phyloP scores from a whole-genome alignment of 768 basidiomycete species.

The Crepidotus variabilis region DNA sequence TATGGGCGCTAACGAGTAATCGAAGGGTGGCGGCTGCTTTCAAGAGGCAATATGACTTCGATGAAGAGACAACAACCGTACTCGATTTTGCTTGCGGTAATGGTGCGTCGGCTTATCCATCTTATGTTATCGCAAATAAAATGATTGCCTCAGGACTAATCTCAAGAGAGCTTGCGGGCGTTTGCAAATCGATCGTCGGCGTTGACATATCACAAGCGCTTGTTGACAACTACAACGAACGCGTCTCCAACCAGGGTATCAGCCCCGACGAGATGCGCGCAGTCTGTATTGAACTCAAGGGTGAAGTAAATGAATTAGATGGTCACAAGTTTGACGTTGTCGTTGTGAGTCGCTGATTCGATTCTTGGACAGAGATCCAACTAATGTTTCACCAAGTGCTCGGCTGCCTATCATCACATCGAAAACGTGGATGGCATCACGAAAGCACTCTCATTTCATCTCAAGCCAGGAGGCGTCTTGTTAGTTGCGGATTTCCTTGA shows the following conservation, averaged over 20 bases:
- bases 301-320: slow-evolving; percentile 42
- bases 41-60: slow-evolving; percentile 41
- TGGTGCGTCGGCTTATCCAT: too few relatives aligned
- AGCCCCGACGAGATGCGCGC: slow-evolving; percentile 64
- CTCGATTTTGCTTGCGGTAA: slow-evolving; percentile 79
- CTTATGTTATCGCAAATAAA: too few relatives aligned
- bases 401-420: slow-evolving; percentile 66
- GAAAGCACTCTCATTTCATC: slow-evolving; percentile 43
- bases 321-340: slow-evolving; percentile 64
- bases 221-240: slow-evolving; percentile 63
- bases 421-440: slow-evolving; percentile 48
- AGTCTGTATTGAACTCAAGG: slow-evolving; percentile 47
- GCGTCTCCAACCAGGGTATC: slow-evolving; percentile 58
- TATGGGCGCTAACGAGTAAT: slow-evolving; percentile 1
- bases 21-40: slow-evolving; percentile 33
- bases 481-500: slow-evolving; percentile 49
- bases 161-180: slow-evolving; percentile 55
- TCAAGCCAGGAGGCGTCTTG: slow-evolving; percentile 60
- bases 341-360: slow-evolving; percentile 56
- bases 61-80: slow-evolving; percentile 50
- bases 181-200: slow-evolving; percentile 63
- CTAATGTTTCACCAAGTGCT: slow-evolving; percentile 37
- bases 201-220: slow-evolving; percentile 73
- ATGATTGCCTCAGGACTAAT: slow-evolving; percentile 69
- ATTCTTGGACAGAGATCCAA: background rate